Evolutionary conservation across 768 basidiomycete species (phyloP).

Genomic region (Lactarius psammicola): DNA sequence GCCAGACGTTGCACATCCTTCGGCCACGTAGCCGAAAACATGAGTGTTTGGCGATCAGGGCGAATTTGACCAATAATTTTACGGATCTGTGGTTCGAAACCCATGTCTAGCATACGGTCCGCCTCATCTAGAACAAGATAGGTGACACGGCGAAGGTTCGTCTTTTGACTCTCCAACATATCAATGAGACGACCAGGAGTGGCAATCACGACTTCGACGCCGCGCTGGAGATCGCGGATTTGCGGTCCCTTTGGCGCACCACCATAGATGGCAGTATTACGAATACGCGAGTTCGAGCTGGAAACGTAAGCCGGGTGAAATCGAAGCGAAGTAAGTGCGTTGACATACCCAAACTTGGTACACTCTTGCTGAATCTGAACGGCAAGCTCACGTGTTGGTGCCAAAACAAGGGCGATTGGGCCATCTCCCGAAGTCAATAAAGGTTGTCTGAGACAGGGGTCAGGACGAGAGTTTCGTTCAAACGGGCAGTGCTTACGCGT

Average conservation of each 20-base stretch:
- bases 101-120: conserved; percentile 99
- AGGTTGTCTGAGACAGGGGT: conserved; percentile 64
- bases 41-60: conserved; percentile 96
- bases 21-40: conserved; percentile 99
- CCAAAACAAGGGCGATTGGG: conserved; percentile 94
- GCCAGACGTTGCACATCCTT: conserved; percentile 99
- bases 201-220: conserved; percentile 98
- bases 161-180: conserved; percentile 96
- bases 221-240: conserved; percentile 95
- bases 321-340: conserved; percentile 11
- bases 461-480: background rate
- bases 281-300: conserved; percentile 88
- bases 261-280: conserved; percentile 98
- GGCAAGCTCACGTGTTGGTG: conserved; percentile 96
- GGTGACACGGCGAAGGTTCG: conserved; percentile 92
- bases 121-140: conserved; percentile 99
- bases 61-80: conserved; percentile 98
- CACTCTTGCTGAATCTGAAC: conserved; percentile 99
- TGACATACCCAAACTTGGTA: conserved; percentile 87
- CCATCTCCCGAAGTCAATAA: conserved; percentile 92
- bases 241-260: conserved; percentile 99
- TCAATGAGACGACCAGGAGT: conserved; percentile 99
- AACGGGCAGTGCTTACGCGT: conserved; percentile 66
- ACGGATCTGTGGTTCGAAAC: conserved; percentile 99
- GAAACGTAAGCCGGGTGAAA: conserved; percentile 13